phyloP scores from a whole-genome alignment of 225 moss, liverwort and hornwort species.

The Climacium dendroides region DNA sequence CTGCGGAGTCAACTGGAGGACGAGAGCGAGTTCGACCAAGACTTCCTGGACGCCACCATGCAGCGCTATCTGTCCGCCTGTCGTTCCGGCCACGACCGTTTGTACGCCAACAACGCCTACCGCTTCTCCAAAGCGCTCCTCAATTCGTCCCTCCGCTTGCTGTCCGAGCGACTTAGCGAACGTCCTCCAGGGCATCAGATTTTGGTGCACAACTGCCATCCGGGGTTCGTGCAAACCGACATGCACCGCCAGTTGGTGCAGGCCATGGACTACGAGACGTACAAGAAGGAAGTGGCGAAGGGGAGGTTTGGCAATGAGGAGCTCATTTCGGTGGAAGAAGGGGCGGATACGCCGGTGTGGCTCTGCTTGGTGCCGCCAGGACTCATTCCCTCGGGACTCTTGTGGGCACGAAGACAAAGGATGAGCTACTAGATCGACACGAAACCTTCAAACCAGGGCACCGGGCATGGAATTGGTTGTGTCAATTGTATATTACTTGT shows the following conservation, averaged over 20 bases:
- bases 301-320: constrained; percentile 16
- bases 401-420: constrained; percentile 6
- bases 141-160: constrained; percentile 3
- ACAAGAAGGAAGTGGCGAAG: neutral
- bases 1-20: constrained; percentile 25
- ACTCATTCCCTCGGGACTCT: neutral
- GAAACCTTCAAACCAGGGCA: neutral
- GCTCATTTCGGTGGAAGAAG: neutral
- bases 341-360: constrained; percentile 22
- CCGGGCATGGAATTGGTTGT: neutral
- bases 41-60: constrained; percentile 14
- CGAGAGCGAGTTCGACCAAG: constrained; percentile 12
- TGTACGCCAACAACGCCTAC: constrained; percentile 16
- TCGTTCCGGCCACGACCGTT: constrained; percentile 2
- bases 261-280: neutral
- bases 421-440: neutral
- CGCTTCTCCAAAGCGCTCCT: constrained; percentile 7
- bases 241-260: neutral
- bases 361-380: neutral
- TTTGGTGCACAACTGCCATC: constrained; percentile 2
- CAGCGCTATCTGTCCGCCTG: constrained; percentile 21
- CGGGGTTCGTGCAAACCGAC: constrained; percentile 22
- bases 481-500: neutral
- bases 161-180: neutral
- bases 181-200: neutral